Percentiles rank a stretch among this genome's conserved stretches.
phyloP scores from a whole-genome alignment of 768 basidiomycete genomes.

The Xerocomellus intermedius region DNA sequence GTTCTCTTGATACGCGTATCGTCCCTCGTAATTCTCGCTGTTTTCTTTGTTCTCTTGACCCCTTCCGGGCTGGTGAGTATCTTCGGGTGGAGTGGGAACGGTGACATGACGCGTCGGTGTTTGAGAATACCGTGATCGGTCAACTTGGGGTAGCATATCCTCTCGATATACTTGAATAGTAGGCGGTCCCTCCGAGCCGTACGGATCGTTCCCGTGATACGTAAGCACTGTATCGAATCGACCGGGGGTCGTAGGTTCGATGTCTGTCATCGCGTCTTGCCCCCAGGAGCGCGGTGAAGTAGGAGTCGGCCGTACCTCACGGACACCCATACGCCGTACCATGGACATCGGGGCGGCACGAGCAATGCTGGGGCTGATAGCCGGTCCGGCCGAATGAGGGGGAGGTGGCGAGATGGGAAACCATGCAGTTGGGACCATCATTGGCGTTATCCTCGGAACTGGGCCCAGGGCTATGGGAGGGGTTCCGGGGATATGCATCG shows the following conservation, averaged over 20 bases:
- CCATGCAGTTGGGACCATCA: conserved; percentile 14
- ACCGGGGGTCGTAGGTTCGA: conserved; percentile 40
- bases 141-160: conserved; percentile 15
- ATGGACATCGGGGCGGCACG: conserved; percentile 15
- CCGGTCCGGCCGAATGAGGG: conserved; percentile 14
- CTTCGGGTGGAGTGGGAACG: conserved; percentile 14
- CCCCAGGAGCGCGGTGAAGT: conserved; percentile 43
- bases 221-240: conserved; percentile 43
- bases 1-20: conserved; percentile 13
- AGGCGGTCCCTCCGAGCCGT: conserved; percentile 7
- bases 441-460: conserved; percentile 1
- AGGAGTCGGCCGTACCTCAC: conserved; percentile 33
- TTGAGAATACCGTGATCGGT: conserved; percentile 19
- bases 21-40: conserved; percentile 14
- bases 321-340: neutral
- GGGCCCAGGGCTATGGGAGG: conserved; percentile 11
- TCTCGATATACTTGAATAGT: conserved; percentile 25
- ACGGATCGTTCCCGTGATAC: conserved; percentile 19
- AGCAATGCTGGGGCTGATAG: conserved; percentile 10
- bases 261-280: conserved; percentile 37
- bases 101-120: conserved; percentile 7
- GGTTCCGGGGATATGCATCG: conserved; percentile 27
- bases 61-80: conserved; percentile 8
- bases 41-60: conserved; percentile 42
- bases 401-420: conserved; percentile 12